Evolutionary conservation across 495 filamentous ascomycete species (phyloP).

Genomic region (Poronia punctata): DNA sequence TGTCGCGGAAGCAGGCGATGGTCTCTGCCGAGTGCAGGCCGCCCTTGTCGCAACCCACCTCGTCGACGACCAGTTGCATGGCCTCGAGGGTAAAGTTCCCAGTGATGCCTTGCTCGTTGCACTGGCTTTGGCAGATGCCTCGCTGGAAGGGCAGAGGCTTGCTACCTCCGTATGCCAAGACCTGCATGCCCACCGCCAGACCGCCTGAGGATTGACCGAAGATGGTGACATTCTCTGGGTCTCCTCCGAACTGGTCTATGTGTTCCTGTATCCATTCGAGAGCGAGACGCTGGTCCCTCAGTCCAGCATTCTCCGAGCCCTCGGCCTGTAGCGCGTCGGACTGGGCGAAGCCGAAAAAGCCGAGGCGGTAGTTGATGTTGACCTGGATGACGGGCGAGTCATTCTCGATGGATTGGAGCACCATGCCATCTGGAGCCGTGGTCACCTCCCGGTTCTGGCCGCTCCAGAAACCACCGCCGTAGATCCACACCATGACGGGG

Average conservation of each 20-base stretch:
- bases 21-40: conserved; percentile 31
- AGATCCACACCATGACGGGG: conserved; percentile 42
- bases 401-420: conserved; percentile 34
- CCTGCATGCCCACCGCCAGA: conserved; percentile 35
- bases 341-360: conserved; percentile 25
- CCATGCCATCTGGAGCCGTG: conserved; percentile 35
- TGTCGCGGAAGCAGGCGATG: conserved; percentile 45
- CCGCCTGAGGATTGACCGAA: conserved; percentile 51
- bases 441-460: conserved; percentile 31
- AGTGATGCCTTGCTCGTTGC: conserved; percentile 23
- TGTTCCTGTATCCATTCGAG: conserved; percentile 52
- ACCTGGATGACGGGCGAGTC: conserved; percentile 37
- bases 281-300: conserved; percentile 50
- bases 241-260: conserved; percentile 53
- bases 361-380: conserved; percentile 39
- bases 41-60: conserved; percentile 44
- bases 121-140: conserved; percentile 22
- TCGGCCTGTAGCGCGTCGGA: conserved; percentile 21
- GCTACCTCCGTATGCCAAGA: conserved; percentile 32
- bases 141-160: conserved; percentile 30
- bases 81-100: conserved; percentile 20
- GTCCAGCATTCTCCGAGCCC: conserved; percentile 41
- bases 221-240: conserved; percentile 45
- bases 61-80: conserved; percentile 33
- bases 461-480: conserved; percentile 33